Evolutionary conservation across 352 stramenopile genomes (phyloP), one percentile per base, ranked within the genome.

Genomic region (Phytopythium vexans): DNA sequence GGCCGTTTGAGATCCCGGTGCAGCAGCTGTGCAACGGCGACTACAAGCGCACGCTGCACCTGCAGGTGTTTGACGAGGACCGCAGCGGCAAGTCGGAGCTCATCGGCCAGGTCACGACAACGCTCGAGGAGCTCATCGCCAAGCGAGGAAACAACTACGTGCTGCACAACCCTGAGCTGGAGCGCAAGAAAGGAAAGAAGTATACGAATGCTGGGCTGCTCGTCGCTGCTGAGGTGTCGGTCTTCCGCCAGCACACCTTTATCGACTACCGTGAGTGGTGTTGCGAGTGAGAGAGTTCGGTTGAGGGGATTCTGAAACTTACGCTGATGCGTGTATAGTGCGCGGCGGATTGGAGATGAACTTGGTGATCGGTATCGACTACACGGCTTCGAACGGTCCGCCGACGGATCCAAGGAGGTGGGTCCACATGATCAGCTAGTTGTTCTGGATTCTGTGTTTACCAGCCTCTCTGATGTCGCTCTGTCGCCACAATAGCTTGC

Each of bases 11-110:
- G 16, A 41, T 93, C 12, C 60, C 81, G 0, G 42, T 90, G 31
- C 79, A 88, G 49, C 70, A 85, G 53, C 65, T 93, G n/a, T 89
- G 78, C 70, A 91, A 93, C 52, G 76, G 83, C 15, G 77, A 93
- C 61, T 68, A 78, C 59, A 65, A 77, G 6, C 84, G 86, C 14
- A 65, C 72, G 1, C 58, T 97, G 34, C 62, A 62, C 43, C 47
- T 96, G 10, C 77, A 97, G 60, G 77, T 94, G 36, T 91, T 88
- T 54, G 85, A 95, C 54, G 78, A 91, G 49, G 83, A 97, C 51
- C 62, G 62, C 15, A 68, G 65, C 16, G 84, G 85, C 14, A 84
- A 74, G 34, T 66, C 62, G 38, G 72, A 92, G 12, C 63, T 94
- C 8, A 92, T 96, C 53, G 86, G 88, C 12, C 56, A 81, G 14